Evolutionary conservation across 495 filamentous ascomycete genomes (phyloP).

Genomic region (Mytilinidion resinicola): DNA sequence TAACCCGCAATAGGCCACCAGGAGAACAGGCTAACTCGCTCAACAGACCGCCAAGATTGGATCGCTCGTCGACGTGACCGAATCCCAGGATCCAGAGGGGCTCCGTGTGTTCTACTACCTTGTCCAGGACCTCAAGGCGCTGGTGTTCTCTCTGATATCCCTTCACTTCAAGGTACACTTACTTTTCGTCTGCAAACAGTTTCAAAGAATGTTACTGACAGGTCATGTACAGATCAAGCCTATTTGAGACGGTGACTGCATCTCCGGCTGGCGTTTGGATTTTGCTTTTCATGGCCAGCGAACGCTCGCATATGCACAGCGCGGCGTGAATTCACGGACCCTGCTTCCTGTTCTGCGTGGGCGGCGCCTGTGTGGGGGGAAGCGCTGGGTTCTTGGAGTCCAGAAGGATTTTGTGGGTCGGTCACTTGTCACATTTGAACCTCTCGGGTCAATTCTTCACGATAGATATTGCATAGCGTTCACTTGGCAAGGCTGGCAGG

Average conservation of each 20-base stretch:
- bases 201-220: not conserved
- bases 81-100: constrained; percentile 92
- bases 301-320: not conserved
- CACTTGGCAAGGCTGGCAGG: no score
- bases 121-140: constrained; percentile 92
- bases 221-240: constrained; percentile 34
- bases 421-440: not conserved
- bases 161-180: constrained; percentile 83
- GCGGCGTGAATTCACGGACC: not conserved
- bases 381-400: constrained; percentile 2
- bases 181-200: not conserved
- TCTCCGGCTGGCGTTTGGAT: constrained; percentile 19
- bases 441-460: no score
- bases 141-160: constrained; percentile 92
- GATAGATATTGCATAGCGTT: no score
- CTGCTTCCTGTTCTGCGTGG: not conserved
- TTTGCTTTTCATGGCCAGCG: constrained; percentile 14
- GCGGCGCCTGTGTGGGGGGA: constrained; percentile 12
- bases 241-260: constrained; percentile 19
- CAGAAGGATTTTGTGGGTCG: constrained; percentile 7
- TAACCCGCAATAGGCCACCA: not conserved
- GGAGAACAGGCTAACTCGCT: not conserved
- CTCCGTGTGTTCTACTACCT: constrained; percentile 99
- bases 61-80: constrained; percentile 91
- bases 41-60: constrained; percentile 94